A percentile compares a stretch with the other conserved stretches of the same genome.
Conservation (phyloP, 352 stramenopile species). For the Phytophthora quininea region DNA sequence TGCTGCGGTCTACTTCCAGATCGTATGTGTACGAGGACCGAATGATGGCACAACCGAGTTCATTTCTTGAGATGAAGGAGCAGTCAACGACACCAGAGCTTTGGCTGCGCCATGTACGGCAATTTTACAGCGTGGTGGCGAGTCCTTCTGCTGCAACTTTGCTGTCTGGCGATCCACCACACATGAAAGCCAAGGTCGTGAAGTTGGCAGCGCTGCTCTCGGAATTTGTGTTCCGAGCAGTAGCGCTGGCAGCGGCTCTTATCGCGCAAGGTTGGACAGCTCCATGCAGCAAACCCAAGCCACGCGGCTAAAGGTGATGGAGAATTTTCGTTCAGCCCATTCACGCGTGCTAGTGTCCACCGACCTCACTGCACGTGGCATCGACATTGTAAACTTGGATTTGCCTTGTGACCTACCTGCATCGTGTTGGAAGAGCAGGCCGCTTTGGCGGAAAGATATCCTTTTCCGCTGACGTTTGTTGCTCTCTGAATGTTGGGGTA, state of each 20-base stretch:
- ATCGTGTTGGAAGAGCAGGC: slow-evolving; percentile 74
- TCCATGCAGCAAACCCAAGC: slow-evolving; percentile 68
- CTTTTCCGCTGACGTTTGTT: slow-evolving; percentile 23
- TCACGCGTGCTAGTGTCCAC: slow-evolving; percentile 79
- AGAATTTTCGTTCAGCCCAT: slow-evolving; percentile 51
- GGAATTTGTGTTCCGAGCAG: slow-evolving; percentile 66
- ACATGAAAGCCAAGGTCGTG: slow-evolving; percentile 65
- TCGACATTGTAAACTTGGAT: slow-evolving; percentile 83
- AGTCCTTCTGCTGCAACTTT: neutral
- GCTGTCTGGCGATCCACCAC: slow-evolving; percentile 20
- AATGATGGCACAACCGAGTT: slow-evolving; percentile 71
- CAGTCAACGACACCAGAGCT: slow-evolving; percentile 56
- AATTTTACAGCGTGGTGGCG: slow-evolving; percentile 71
- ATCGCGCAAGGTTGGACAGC: slow-evolving; percentile 59
- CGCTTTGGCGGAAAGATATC: slow-evolving; percentile 81
- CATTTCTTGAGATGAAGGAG: slow-evolving; percentile 55
- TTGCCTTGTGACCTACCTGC: slow-evolving; percentile 80
- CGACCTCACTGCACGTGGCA: slow-evolving; percentile 75
- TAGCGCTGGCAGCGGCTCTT: slow-evolving; percentile 64
- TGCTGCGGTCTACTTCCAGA: slow-evolving; percentile 26
- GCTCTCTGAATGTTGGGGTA: too few species aligned
- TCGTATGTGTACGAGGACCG: slow-evolving; percentile 67
- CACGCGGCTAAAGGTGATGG: slow-evolving; percentile 69
- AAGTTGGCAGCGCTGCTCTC: slow-evolving; percentile 60
- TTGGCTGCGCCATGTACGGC: slow-evolving; percentile 71